phyloP scores from a whole-genome alignment of 163 green algal genomes.

The Chlorella variabilis region DNA sequence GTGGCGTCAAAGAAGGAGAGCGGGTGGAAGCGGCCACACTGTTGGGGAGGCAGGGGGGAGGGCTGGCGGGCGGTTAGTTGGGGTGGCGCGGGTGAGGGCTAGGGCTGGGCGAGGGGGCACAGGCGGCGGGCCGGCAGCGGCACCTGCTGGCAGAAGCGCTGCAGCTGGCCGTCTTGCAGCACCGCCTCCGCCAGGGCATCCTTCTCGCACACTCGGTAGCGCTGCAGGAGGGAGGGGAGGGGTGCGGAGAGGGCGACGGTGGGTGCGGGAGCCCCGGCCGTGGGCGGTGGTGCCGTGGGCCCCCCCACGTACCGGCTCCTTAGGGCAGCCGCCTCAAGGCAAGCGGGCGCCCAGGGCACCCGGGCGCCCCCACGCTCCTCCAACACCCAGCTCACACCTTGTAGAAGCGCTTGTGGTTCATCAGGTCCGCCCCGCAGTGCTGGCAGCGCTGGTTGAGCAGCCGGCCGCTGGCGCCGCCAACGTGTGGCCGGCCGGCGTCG shows the following conservation, averaged over 20 bases:
- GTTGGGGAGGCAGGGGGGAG: background rate
- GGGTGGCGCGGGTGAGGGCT: no score
- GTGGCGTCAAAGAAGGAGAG: background rate
- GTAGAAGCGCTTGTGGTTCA: conserved; percentile 9
- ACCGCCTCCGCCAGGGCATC: background rate
- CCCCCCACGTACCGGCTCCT: no score
- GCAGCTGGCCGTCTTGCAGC: background rate
- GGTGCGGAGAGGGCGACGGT: background rate
- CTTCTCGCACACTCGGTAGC: conserved; percentile 5
- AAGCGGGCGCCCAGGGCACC: no score
- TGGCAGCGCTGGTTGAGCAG: conserved; percentile 10
- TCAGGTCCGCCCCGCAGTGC: background rate
- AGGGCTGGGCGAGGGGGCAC: background rate
- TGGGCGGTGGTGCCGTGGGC: no score
- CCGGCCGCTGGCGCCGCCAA: background rate
- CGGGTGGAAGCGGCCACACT: conserved; percentile 7
- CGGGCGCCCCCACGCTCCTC: no score
- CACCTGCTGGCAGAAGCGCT: conserved; percentile 15
- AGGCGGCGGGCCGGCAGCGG: background rate
- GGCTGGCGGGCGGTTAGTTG: background rate
- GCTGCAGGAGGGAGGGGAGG: background rate
- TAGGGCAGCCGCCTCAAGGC: no score
- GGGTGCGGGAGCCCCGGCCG: no score
- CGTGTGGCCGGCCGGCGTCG: no score
- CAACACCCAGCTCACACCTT: no score